These are phyloP conservation scores for Trypanosoma conorhini DNA, from an alignment of 208 protist genomes.

Conservation along the genomic window DNA sequence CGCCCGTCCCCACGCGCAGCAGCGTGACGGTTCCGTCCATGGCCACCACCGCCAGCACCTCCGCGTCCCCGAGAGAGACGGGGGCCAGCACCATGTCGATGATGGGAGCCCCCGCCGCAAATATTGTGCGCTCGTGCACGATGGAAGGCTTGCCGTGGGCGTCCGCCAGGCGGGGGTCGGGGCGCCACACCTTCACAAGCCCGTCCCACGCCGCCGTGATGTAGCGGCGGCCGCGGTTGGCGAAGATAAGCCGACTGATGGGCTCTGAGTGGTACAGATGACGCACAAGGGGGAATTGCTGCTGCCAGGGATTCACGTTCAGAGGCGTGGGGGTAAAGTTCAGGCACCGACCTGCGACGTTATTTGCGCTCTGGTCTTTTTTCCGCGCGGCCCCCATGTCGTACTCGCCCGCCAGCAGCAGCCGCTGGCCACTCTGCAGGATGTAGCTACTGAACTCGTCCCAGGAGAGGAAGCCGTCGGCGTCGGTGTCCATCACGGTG, in stretches of 20 bases:
- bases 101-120: conserved; percentile 60
- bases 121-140: conserved; percentile 75
- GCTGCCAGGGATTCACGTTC: conserved; percentile 65
- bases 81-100: conserved; percentile 57
- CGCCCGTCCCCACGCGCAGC: conserved; percentile 57
- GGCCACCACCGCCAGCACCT: conserved; percentile 63
- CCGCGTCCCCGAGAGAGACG: conserved; percentile 60
- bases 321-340: conserved; percentile 43
- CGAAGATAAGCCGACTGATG: conserved; percentile 62
- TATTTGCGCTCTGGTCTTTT: neutral
- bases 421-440: conserved; percentile 40
- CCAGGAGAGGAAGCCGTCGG: conserved; percentile 60
- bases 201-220: conserved; percentile 75
- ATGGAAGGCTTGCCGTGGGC: conserved; percentile 43
- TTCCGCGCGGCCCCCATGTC: neutral
- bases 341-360: conserved; percentile 8
- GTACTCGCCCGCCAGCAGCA: conserved; percentile 14
- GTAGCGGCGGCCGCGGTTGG: conserved; percentile 54
- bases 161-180: conserved; percentile 57
- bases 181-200: conserved; percentile 83
- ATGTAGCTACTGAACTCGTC: conserved; percentile 63
- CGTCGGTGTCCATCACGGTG: conserved; percentile 62
- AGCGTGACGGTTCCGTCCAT: conserved; percentile 89
- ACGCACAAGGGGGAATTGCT: conserved; percentile 66
- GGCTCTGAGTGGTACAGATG: conserved; percentile 77